These are phyloP conservation scores for Litsea cubeba DNA, from an alignment of 164 flowering plant genomes.

Conservation along the genomic window DNA sequence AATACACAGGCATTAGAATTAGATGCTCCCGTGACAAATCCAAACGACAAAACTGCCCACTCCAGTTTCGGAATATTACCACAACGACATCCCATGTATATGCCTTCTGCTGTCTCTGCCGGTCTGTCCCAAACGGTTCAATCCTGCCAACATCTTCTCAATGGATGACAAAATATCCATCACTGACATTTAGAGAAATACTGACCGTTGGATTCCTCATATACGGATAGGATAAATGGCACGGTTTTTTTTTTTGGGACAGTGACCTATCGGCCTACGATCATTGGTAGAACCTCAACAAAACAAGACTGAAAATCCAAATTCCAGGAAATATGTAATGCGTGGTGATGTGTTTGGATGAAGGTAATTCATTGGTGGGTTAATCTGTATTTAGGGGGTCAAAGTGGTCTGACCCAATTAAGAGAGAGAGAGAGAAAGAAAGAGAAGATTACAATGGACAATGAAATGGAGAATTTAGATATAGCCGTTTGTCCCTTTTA, in stretches of 20 bases:
- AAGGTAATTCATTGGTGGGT: background rate
- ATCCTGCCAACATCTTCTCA: background rate
- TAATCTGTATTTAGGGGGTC: background rate
- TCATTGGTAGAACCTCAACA: background rate
- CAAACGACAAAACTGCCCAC: conserved; percentile 5
- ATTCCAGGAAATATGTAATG: no score
- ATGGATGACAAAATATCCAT: background rate
- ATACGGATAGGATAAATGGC: background rate
- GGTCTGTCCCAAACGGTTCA: background rate
- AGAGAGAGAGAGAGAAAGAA: background rate
- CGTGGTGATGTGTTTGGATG: no score
- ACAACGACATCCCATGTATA: conserved; percentile 4
- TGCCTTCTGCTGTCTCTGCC: background rate
- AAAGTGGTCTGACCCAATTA: background rate
- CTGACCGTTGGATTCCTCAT: conserved; percentile 6
- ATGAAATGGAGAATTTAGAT: no score
- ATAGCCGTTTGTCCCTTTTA: no score
- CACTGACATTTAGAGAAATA: background rate
- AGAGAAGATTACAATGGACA: no score
- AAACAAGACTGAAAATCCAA: background rate
- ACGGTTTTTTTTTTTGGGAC: background rate
- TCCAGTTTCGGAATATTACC: background rate
- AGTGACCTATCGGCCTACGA: background rate
- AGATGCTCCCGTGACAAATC: conserved; percentile 2
- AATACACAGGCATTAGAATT: no score